Conservation (phyloP, 2,329 filamentous ascomycete species). For the Diplodia intermedia region DNA sequence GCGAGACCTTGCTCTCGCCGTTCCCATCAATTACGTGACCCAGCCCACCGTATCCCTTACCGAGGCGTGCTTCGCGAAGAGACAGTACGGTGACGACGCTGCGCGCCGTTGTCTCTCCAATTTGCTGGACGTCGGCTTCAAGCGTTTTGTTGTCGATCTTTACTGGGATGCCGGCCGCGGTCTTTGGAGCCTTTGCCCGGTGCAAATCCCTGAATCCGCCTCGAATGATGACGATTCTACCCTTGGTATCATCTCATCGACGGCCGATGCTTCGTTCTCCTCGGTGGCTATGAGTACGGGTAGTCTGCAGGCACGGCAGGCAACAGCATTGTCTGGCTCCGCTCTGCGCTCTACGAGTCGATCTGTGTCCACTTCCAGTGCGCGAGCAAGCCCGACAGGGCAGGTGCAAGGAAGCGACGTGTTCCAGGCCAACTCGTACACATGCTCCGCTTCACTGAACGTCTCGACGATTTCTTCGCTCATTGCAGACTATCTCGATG, state of each 20-base stretch:
- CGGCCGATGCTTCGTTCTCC: constrained; percentile 12
- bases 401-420: constrained; percentile 38
- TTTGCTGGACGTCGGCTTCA: constrained; percentile 65
- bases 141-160: constrained; percentile 64
- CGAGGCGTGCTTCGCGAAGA: constrained; percentile 64
- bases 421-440: constrained; percentile 58
- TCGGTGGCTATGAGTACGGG: constrained; percentile 18
- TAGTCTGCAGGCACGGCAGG: constrained; percentile 18
- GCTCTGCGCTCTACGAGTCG: constrained; percentile 1
- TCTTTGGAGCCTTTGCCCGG: constrained; percentile 68
- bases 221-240: constrained; percentile 35
- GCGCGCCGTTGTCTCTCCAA: constrained; percentile 67
- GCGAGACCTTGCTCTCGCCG: constrained; percentile 64
- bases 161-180: constrained; percentile 66
- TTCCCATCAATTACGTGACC: constrained; percentile 70
- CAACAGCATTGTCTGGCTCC: background rate
- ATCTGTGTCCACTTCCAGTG: constrained; percentile 30
- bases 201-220: constrained; percentile 53
- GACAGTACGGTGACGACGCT: constrained; percentile 60
- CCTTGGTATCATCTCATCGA: constrained; percentile 35
- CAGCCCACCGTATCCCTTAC: constrained; percentile 63
- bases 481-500: constrained; percentile 60
- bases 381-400: constrained; percentile 31
- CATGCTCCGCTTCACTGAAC: constrained; percentile 61
- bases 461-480: constrained; percentile 58